Evolutionary conservation across 805 yeast genomes (phyloP).

Genomic region (Nadsonia fulvescens): DNA sequence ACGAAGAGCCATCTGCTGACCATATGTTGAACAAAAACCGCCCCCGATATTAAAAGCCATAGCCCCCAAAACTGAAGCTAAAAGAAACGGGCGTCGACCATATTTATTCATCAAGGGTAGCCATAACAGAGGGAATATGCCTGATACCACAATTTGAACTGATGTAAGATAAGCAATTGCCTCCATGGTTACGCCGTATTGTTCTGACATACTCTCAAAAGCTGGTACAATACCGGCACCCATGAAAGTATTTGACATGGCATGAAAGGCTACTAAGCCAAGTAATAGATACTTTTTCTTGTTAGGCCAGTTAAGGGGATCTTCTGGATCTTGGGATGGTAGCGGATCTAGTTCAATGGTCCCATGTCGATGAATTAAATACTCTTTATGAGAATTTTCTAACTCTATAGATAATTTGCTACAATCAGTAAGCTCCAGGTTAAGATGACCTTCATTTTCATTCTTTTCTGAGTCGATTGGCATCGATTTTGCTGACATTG

Average conservation of each 20-base stretch:
- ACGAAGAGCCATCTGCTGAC: slow-evolving; percentile 8
- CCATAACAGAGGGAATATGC: slow-evolving; percentile 8
- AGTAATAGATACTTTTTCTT: slow-evolving; percentile 7
- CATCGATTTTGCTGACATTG: too few relatives aligned
- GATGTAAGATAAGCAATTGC: slow-evolving; percentile 8
- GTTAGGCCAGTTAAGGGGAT: slow-evolving; percentile 8
- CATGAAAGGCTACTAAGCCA: slow-evolving; percentile 6
- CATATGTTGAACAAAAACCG: slow-evolving; percentile 8
- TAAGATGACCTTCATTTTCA: too few relatives aligned
- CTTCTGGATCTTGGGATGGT: slow-evolving; percentile 7
- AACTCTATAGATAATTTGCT: too few relatives aligned
- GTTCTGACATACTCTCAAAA: slow-evolving; percentile 6
- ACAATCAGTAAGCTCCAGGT: too few relatives aligned
- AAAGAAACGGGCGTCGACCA: slow-evolving; percentile 7
- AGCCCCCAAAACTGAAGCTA: slow-evolving; percentile 4
- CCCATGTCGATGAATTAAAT: slow-evolving; percentile 8
- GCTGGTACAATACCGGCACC: slow-evolving; percentile 9
- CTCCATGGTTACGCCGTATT: slow-evolving; percentile 7
- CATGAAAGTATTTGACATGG: slow-evolving; percentile 8
- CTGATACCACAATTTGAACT: slow-evolving; percentile 7
- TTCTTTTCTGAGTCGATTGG: too few relatives aligned
- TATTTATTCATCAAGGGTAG: slow-evolving; percentile 7
- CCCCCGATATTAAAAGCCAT: slow-evolving; percentile 8
- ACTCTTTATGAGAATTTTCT: too few relatives aligned
- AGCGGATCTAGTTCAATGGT: slow-evolving; percentile 9